Base-by-base conservation (phyloP, 208 protist genomes). In the Trypanosoma mega region DNA sequence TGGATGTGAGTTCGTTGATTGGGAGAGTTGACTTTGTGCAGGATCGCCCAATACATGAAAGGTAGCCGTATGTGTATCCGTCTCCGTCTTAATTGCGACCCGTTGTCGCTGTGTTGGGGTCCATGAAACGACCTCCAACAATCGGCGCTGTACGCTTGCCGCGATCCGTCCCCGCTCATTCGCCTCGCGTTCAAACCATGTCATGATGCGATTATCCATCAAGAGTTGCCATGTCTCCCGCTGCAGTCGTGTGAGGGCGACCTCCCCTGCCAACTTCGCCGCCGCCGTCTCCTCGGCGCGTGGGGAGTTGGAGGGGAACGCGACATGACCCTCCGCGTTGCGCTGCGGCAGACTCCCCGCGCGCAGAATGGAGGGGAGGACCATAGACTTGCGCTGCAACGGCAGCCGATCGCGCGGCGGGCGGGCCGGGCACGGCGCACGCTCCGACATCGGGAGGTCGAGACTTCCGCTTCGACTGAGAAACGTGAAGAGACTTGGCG, bases 151-250 rank as follows among this genome's bases (percentile, higher is more conserved):
- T n/a, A 92, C 70, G 49, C 75, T 69, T 41, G 84, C 74, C 1
- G 85, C 81, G 36, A 71, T 78, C 20, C 79, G 67, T 24, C 81
- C 85, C 54, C 84, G 76, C 4, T 89, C 74, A 0, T 54, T 55
- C 0, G 82, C 80, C 72, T 92, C 85, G 6, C 80, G 80, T 67
- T 94, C 82, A 62, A 95, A 72, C 85, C 89, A 92, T n/a, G 71
- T 68, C 68, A 92, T 79, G 11, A 80, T 76, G 14, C 85, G 80
- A 59, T 91, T 82, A 68, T 95, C 89, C 80, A 95, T 91, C 14
- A 95, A 68, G 39, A 95, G 61, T n/a, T 62, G 53, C 85, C 89
- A 95, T 29, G 85, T 76, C 29, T 92, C 79, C 37, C 81, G 78
- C 23, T 92, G 89, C 12, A 95, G 62, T 26, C 63, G 56, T 39